Evolutionary conservation across 768 basidiomycete genomes (phyloP).

Genomic region (Strobilomyces echinocephalus): DNA sequence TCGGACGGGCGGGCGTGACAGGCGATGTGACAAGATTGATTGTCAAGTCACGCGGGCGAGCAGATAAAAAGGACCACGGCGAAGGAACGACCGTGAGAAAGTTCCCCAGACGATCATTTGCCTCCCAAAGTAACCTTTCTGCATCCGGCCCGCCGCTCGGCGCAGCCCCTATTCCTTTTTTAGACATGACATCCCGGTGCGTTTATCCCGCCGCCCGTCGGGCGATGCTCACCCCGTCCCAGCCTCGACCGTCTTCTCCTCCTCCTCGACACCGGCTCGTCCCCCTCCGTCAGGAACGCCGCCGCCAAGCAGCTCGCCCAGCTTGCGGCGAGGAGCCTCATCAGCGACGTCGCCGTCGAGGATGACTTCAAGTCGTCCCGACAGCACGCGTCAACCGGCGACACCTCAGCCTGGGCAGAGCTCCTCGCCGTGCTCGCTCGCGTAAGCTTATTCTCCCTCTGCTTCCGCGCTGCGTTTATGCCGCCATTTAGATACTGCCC

Average conservation of each 20-base stretch:
- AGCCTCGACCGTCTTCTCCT: conserved; percentile 97
- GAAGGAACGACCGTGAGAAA: conserved; percentile 43
- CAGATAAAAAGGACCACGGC: conserved; percentile 62
- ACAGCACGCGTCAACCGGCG: conserved; percentile 53
- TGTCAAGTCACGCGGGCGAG: conserved; percentile 37
- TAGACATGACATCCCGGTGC: conserved; percentile 75
- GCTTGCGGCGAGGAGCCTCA: conserved; percentile 80
- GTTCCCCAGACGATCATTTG: conserved; percentile 46
- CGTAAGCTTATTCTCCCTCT: conserved; percentile 38
- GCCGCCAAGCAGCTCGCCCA: conserved; percentile 96
- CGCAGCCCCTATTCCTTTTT: conserved; percentile 51
- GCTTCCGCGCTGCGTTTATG: neutral
- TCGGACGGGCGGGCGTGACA: conserved; percentile 27
- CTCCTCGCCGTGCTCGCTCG: conserved; percentile 87
- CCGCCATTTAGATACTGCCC: conserved; percentile 66
- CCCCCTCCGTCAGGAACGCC: conserved; percentile 83
- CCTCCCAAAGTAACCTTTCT: conserved; percentile 39
- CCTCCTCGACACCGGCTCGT: conserved; percentile 93
- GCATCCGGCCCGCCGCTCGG: conserved; percentile 38
- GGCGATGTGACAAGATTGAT: conserved; percentile 33
- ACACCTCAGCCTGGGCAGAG: conserved; percentile 83
- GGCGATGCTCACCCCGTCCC: conserved; percentile 1
- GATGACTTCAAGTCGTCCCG: conserved; percentile 65
- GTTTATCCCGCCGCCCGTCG: conserved; percentile 4
- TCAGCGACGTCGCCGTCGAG: conserved; percentile 74